Evolutionary conservation across 2,329 filamentous ascomycete genomes (phyloP).

Genomic region (Colletotrichum viniferum): DNA sequence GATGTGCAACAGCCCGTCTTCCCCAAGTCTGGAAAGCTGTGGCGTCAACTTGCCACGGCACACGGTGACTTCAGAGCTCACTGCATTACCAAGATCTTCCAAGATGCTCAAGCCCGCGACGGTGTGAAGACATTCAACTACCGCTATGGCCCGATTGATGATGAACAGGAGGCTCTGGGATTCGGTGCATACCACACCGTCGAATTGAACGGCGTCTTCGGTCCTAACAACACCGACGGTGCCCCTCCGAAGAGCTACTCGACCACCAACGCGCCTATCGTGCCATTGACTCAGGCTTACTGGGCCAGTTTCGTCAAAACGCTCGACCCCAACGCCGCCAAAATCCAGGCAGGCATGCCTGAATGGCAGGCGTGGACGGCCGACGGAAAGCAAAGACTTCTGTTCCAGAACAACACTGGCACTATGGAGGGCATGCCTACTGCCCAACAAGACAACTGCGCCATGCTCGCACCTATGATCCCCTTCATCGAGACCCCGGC

Average conservation of each 20-base stretch:
- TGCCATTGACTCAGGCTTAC: slow-evolving; percentile 69
- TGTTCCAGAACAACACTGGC: slow-evolving; percentile 45
- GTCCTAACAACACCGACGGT: slow-evolving; percentile 57
- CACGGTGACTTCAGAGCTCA: slow-evolving; percentile 40
- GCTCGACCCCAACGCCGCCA: slow-evolving; percentile 66
- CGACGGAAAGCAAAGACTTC: slow-evolving; percentile 38
- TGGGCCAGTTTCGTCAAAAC: slow-evolving; percentile 76
- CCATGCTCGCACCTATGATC: slow-evolving; percentile 27
- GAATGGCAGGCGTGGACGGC: slow-evolving; percentile 51
- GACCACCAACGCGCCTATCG: slow-evolving; percentile 58
- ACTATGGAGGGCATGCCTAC: slow-evolving; percentile 42
- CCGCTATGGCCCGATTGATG: slow-evolving; percentile 70
- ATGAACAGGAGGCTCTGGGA: slow-evolving; percentile 53
- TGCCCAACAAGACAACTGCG: slow-evolving; percentile 25
- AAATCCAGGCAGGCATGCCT: slow-evolving; percentile 45
- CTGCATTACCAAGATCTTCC: slow-evolving; percentile 37
- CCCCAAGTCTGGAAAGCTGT: slow-evolving; percentile 36
- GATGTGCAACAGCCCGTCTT: slow-evolving; percentile 37
- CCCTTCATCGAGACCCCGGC: slow-evolving; percentile 25
- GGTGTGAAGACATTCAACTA: slow-evolving; percentile 65
- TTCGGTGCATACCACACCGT: slow-evolving; percentile 70
- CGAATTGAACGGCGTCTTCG: slow-evolving; percentile 72
- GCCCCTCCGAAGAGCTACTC: slow-evolving; percentile 60
- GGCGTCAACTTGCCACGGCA: slow-evolving; percentile 39
- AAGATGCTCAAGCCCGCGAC: slow-evolving; percentile 30